phyloP scores from a whole-genome alignment of 1,139 yeast species.

The Candida sp. region DNA sequence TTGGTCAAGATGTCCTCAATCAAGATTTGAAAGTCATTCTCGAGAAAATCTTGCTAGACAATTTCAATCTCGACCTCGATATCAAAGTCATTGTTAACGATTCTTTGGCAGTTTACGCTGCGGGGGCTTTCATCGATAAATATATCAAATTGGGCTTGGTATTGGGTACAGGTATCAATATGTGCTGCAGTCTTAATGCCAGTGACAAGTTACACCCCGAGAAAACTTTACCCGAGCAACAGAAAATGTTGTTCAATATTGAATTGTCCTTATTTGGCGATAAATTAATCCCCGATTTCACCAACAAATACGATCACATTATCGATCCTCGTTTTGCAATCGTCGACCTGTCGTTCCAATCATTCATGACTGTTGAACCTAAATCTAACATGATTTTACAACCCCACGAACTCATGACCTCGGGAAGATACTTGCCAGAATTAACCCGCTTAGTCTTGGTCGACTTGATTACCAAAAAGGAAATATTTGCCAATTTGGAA shows the following conservation, averaged over 20 bases:
- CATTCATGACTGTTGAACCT: conserved; percentile 33
- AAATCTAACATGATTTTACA: conserved; percentile 37
- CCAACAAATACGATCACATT: conserved; percentile 33
- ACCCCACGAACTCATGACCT: conserved; percentile 52
- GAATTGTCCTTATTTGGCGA: conserved; percentile 43
- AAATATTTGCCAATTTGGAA: conserved; percentile 23
- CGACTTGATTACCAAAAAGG: conserved; percentile 26
- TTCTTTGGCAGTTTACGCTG: conserved; percentile 46
- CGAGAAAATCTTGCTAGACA: conserved; percentile 23
- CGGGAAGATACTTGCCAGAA: conserved; percentile 58
- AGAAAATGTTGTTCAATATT: conserved; percentile 29
- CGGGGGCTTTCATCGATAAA: conserved; percentile 38
- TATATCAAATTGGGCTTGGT: conserved; percentile 41
- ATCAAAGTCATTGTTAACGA: conserved; percentile 39
- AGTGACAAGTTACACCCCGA: conserved; percentile 14
- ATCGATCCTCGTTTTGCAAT: conserved; percentile 34
- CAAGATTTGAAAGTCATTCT: conserved; percentile 41
- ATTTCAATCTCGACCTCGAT: conserved; percentile 23
- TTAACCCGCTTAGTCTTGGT: conserved; percentile 40
- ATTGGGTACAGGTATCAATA: conserved; percentile 44
- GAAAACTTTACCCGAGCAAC: conserved; percentile 20
- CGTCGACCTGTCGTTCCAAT: conserved; percentile 17
- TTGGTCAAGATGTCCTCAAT: conserved; percentile 35
- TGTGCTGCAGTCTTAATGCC: conserved; percentile 35
- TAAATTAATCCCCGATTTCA: conserved; percentile 22